A percentile compares a stretch with the other conserved stretches of the same genome.
Evolutionary conservation across 768 basidiomycete species (phyloP).

Genomic region (Agaricus sinodeliciosus): DNA sequence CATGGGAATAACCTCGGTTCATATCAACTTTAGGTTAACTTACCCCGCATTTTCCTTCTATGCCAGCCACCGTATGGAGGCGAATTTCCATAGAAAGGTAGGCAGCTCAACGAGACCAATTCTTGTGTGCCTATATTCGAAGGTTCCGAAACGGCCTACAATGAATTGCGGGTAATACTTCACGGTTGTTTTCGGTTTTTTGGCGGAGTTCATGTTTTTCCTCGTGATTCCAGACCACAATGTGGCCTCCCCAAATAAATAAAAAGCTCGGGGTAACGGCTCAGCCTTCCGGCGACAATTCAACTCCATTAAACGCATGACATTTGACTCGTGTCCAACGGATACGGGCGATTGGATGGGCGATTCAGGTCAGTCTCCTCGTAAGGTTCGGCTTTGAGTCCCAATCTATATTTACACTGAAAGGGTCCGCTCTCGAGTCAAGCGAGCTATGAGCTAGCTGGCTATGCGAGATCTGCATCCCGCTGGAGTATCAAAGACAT

Average conservation of each 20-base stretch:
- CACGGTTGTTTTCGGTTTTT: background rate
- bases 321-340: constrained; percentile 1
- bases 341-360: background rate
- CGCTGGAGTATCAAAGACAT: too few relatives aligned
- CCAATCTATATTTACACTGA: too few relatives aligned
- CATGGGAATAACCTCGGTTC: background rate
- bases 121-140: too few relatives aligned
- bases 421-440: too few relatives aligned
- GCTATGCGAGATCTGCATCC: too few relatives aligned
- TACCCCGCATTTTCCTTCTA: constrained; percentile 3
- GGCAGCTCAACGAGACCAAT: too few relatives aligned
- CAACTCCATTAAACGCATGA: background rate
- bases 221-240: constrained; percentile 1
- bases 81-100: too few relatives aligned
- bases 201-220: background rate
- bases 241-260: background rate
- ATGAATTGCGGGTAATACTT: too few relatives aligned
- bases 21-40: too few relatives aligned
- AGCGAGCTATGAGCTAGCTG: too few relatives aligned
- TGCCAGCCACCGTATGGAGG: background rate
- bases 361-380: background rate
- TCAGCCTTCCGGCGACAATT: background rate
- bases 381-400: too few relatives aligned
- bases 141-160: too few relatives aligned
- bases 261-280: background rate